Evolutionary conservation across 208 protist genomes (phyloP), one percentile per base, ranked within the genome.

Genomic region (Leishmania guyanensis): DNA sequence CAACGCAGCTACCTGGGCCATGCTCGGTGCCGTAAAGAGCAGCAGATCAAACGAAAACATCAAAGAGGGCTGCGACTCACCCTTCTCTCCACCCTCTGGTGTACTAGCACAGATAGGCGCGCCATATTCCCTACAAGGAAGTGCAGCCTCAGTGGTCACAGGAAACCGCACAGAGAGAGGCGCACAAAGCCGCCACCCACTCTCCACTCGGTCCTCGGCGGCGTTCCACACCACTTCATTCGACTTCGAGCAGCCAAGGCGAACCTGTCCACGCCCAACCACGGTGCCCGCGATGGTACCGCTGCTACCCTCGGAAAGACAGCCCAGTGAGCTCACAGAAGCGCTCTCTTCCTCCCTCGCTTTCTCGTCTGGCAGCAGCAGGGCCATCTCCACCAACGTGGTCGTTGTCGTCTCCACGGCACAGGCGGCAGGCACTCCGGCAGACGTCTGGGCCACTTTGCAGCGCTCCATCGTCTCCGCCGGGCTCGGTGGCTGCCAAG

Each of bases 21-120:
- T 77, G 53, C 77, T 82, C 4, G 82, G 82, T 36, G 82, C 82
- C 5, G 71, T 68, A 43, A 85, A 82, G 29, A 79, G 56, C 9
- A 82, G 46, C 4, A 85, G 54, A 26, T 78, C 77, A 0, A 85
- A 71, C 12, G 39, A 53, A 0, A 85, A 16, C 53, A 22, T 54
- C 53, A 16, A 65, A 6, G 36, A 53, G 17, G 36, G 17, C 56
- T 26, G 33, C 20, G 74, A 6, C 39, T 51, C 39, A 10, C 22
- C 36, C 53, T 22, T 33, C 20, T 1, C 51, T 50, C 48, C 50
- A n/a, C 68, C 56, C 17, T 43, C 74, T 10, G n/a, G 20, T 5
- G 39, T 1, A 26, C 29, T 20, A 20, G 69, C 69, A 29, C 22
- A 29, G 26, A 46, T 36, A 46, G 0, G 4, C 43, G 12, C 69